Percentiles rank a stretch among this genome's conserved stretches.
These are phyloP conservation scores for Castanospermum australe DNA, from an alignment of 306 rosid genomes.

Conservation along the genomic window DNA sequence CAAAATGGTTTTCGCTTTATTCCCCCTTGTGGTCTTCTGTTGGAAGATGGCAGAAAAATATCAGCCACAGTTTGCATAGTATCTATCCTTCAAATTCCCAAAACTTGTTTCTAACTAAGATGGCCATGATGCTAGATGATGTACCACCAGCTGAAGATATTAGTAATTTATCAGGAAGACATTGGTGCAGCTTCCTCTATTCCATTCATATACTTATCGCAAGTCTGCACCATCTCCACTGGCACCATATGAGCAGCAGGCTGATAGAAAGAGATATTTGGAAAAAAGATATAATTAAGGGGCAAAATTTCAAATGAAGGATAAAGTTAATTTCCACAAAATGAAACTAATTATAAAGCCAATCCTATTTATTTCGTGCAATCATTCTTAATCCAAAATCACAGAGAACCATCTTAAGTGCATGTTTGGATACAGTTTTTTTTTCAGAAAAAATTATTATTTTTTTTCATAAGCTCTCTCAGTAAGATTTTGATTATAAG, in stretches of 20 bases:
- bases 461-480: too few relatives aligned
- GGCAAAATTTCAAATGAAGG: neutral
- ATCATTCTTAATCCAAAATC: neutral
- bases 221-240: constrained; percentile 15
- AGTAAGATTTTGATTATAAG: too few relatives aligned
- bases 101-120: constrained; percentile 38
- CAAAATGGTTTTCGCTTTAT: constrained; percentile 30
- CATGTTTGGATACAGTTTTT: too few relatives aligned
- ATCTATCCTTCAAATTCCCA: constrained; percentile 33
- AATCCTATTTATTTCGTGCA: constrained; percentile 6
- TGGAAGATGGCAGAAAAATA: constrained; percentile 34
- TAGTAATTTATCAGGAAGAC: neutral
- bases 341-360: constrained; percentile 15
- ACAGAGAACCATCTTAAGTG: neutral
- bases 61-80: constrained; percentile 30
- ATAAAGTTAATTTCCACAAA: neutral
- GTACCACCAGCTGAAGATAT: constrained; percentile 30
- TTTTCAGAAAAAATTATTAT: too few relatives aligned
- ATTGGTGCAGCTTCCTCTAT: constrained; percentile 23
- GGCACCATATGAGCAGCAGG: constrained; percentile 24
- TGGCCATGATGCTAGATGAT: constrained; percentile 32
- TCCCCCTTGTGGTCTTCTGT: constrained; percentile 20
- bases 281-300: constrained; percentile 19
- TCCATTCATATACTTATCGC: constrained; percentile 21
- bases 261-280: constrained; percentile 20